Base-by-base conservation (phyloP, 768 basidiomycete species). In the Russula foetens region DNA sequence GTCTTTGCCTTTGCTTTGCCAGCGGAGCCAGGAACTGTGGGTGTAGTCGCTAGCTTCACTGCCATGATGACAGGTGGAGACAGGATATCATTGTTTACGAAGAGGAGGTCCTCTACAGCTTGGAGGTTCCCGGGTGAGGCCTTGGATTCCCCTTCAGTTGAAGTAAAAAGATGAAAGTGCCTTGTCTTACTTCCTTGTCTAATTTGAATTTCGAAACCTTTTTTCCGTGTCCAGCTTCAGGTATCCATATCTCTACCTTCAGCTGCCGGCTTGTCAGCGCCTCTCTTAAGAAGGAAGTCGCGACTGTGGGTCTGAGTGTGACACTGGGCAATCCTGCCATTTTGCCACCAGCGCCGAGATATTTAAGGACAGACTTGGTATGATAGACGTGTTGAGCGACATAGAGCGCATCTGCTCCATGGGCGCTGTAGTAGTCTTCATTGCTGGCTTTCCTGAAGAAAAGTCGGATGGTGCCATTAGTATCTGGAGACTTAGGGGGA, bases 361-460 rank as follows among this genome's bases (percentile, higher is more conserved):
- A 89, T 72, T 96, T 96, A 73, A 99, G 80, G 60, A 98, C 94
- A 1, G 91, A 87, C 67, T 91, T 89, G 2, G 97, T 99, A 58
- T 83, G 87, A 67, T 83, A 93, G 55, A 90, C 84, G 66, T 91
- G 81, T 21, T 84, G 77, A 5, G 96, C 95, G 63, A 96, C 84
- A 65, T 84, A 92, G n/a, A 83, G 75, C 0, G 96, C 96, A 71
- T 98, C 95, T 5, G 82, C 74, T 0, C 93, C 94, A 69, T 98
- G 92, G 1, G 85, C 86, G n/a, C 86, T 84, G 75, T 92, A 98
- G 73, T 81, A 98, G 17, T 89, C 84, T 67, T 79, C 81, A 33
- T 65, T 61, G 44, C 72, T 69, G 2, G 69, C 70, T 29, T 75
- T 72, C 26, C 93, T 85, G 68, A 86, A 84, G 71, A 98, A 98